Conservation (phyloP, 805 yeast species). For the Myxozyma nipponensis region DNA sequence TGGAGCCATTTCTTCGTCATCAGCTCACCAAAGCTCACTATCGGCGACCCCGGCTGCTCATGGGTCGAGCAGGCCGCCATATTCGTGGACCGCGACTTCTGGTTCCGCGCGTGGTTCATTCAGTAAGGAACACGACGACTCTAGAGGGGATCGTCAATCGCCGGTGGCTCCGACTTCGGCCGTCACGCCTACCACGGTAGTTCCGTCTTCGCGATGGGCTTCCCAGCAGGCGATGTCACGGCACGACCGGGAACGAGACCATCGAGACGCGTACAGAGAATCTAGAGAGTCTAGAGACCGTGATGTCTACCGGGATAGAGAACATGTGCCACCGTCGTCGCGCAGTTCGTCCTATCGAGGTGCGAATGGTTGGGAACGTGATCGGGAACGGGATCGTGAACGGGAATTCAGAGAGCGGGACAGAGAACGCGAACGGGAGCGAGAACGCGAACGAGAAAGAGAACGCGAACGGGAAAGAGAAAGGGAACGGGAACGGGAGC, state of each 20-base stretch:
- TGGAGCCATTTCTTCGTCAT: neutral
- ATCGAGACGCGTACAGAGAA: neutral
- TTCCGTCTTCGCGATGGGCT: neutral
- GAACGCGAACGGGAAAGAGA: constrained; percentile 17
- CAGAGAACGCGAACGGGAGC: constrained; percentile 7
- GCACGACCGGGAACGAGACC: neutral
- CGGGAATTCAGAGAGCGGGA: constrained; percentile 1
- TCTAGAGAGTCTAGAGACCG: neutral
- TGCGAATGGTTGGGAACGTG: constrained; percentile 9
- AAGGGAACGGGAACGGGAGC: constrained; percentile 6
- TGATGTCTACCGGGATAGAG: neutral
- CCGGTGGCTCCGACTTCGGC: too few species aligned
- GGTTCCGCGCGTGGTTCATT: too few species aligned
- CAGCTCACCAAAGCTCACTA: neutral
- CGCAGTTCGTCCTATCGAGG: constrained; percentile 3
- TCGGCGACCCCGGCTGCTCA: neutral
- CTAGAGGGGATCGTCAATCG: too few species aligned
- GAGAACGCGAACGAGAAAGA: constrained; percentile 9
- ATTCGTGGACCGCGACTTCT: neutral
- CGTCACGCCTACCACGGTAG: too few species aligned
- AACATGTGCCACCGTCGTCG: neutral
- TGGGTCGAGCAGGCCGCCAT: neutral
- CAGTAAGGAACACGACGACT: too few species aligned
- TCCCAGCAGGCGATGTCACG: neutral
- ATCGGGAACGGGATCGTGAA: constrained; percentile 10